These are phyloP conservation scores for Aspergillus steynii DNA, from an alignment of 495 filamentous ascomycete genomes.

Conservation along the genomic window DNA sequence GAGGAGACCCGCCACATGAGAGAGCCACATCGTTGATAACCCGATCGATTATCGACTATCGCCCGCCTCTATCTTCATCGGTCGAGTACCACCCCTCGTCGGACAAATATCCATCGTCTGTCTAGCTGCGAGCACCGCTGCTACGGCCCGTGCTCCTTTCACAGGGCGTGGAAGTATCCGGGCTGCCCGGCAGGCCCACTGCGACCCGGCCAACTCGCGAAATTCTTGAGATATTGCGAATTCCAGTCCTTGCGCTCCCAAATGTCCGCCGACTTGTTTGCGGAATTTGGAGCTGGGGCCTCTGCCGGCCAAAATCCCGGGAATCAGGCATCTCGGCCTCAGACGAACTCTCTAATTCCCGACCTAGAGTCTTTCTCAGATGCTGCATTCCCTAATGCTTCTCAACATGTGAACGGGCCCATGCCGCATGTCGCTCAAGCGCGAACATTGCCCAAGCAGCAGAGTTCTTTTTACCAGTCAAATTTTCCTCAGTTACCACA, in stretches of 20 bases:
- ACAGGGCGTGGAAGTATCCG: no score
- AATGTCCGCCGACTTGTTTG: slow-evolving; percentile 78
- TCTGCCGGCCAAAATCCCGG: slow-evolving; percentile 21
- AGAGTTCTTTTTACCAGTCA: slow-evolving; percentile 1
- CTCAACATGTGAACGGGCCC: slow-evolving; percentile 5
- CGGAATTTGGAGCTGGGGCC: slow-evolving; percentile 58
- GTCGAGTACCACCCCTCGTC: not conserved
- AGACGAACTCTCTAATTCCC: slow-evolving; percentile 27
- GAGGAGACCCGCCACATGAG: slow-evolving; percentile 7
- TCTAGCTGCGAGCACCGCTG: no score
- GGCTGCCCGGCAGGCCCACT: not conserved
- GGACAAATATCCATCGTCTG: no score
- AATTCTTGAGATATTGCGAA: slow-evolving; percentile 2
- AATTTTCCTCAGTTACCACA: slow-evolving; percentile 19
- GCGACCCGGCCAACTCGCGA: slow-evolving; percentile 4
- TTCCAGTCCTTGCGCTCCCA: not conserved
- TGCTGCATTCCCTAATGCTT: slow-evolving; percentile 16
- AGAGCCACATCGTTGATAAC: not conserved
- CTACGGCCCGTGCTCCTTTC: no score
- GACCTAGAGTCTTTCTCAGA: slow-evolving; percentile 28
- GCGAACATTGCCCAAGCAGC: slow-evolving; percentile 8
- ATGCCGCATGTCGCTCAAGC: slow-evolving; percentile 6
- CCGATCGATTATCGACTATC: not conserved
- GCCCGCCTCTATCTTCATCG: not conserved
- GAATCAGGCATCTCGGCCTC: slow-evolving; percentile 15